Percentiles rank a stretch among this genome's conserved stretches.
Evolutionary conservation across 352 stramenopile species (phyloP).

Genomic region (Pelagophyceae sp.): DNA sequence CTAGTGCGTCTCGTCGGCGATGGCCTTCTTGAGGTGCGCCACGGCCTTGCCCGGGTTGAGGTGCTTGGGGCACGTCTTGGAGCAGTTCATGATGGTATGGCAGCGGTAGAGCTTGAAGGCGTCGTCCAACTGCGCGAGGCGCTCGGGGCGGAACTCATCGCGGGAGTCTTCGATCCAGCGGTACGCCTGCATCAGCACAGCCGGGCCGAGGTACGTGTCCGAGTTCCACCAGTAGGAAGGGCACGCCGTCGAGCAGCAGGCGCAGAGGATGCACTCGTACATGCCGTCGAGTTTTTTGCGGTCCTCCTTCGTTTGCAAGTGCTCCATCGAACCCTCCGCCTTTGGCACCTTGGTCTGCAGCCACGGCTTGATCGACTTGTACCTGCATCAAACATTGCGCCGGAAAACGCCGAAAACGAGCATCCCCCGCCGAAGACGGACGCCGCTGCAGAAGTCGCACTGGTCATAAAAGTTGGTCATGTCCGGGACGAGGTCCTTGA

Average conservation of each 20-base stretch:
- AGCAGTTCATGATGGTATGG: conserved; percentile 99
- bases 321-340: conserved; percentile 48
- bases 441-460: conserved; percentile 49
- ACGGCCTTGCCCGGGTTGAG: conserved; percentile 97
- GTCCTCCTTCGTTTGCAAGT: conserved; percentile 83
- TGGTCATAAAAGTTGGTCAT: conserved; percentile 99
- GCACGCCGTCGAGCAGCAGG: conserved; percentile 96
- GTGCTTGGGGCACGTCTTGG: conserved; percentile 97
- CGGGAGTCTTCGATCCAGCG: conserved; percentile 96
- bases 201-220: conserved; percentile 63
- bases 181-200: conserved; percentile 67
- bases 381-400: conserved; percentile 30
- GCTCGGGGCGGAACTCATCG: conserved; percentile 90
- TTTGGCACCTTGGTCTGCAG: conserved; percentile 83
- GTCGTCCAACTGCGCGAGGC: conserved; percentile 89
- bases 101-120: conserved; percentile 97
- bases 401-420: conserved; percentile 2
- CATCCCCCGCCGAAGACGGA: neutral
- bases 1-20: conserved; percentile 44
- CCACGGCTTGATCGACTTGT: conserved; percentile 94
- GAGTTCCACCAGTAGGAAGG: conserved; percentile 99
- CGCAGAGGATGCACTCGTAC: conserved; percentile 99
- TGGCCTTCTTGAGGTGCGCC: conserved; percentile 94
- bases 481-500: conserved; percentile 97
- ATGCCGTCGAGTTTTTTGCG: conserved; percentile 98